Conservation (phyloP, 495 filamentous ascomycete species). For the Penicillium chermesinum region DNA sequence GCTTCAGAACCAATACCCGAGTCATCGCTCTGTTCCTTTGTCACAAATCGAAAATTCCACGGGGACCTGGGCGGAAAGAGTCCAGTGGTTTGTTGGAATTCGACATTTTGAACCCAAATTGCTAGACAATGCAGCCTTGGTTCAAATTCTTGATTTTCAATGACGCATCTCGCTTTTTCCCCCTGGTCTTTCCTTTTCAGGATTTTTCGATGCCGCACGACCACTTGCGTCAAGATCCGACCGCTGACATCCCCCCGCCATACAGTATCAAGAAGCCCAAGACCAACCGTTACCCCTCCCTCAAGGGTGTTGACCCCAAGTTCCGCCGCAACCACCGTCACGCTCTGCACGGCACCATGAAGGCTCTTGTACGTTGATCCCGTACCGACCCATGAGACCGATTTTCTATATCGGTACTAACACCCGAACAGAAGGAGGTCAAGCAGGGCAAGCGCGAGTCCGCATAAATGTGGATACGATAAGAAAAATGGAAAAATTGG, state of each 20-base stretch:
- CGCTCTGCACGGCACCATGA: conserved; percentile 97
- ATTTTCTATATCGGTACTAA: conserved; percentile 31
- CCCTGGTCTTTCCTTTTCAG: no score
- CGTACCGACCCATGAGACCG: background rate
- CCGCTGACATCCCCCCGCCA: conserved; percentile 29
- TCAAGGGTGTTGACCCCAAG: conserved; percentile 98
- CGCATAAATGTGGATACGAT: conserved; percentile 55
- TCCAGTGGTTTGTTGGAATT: no score
- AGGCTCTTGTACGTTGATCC: conserved; percentile 77
- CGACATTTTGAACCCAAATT: background rate
- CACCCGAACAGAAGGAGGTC: conserved; percentile 77
- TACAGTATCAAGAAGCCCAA: conserved; percentile 99
- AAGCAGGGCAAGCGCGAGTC: conserved; percentile 93
- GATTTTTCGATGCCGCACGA: background rate
- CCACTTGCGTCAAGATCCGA: conserved; percentile 6
- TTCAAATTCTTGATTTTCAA: background rate
- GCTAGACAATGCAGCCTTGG: background rate
- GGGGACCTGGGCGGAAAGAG: background rate
- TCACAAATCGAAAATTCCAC: background rate
- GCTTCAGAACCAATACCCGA: background rate
- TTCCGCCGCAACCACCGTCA: conserved; percentile 99
- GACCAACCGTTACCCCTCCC: conserved; percentile 96
- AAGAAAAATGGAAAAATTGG: conserved; percentile 25
- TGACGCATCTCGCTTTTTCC: background rate
- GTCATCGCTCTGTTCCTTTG: background rate